These are phyloP conservation scores for Scedosporium boydii DNA, from an alignment of 2,329 filamentous ascomycete species.

Conservation along the genomic window DNA sequence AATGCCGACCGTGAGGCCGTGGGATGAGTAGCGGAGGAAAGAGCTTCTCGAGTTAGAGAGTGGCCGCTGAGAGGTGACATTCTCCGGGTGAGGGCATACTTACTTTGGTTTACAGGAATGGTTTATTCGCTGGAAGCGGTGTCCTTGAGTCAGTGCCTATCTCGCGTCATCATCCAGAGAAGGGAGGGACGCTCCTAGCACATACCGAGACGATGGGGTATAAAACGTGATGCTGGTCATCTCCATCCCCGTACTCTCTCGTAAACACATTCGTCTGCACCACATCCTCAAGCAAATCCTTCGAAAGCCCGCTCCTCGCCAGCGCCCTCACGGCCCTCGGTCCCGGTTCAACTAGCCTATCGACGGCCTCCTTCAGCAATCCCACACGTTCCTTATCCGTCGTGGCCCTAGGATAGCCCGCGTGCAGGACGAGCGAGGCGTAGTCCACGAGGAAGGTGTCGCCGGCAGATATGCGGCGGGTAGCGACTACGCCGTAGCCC, in stretches of 20 bases:
- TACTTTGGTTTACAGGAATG: conserved; percentile 8
- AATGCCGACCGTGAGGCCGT: conserved; percentile 3
- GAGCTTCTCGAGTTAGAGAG: not conserved
- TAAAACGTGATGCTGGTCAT: not conserved
- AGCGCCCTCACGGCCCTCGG: not conserved
- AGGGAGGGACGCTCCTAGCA: not conserved
- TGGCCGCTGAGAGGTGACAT: no score
- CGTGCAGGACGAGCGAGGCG: not conserved
- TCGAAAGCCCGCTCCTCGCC: not conserved
- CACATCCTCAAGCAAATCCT: conserved; percentile 4
- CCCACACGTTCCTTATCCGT: not conserved
- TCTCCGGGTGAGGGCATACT: not conserved
- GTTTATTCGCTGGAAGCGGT: conserved; percentile 1
- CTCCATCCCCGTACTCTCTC: not conserved
- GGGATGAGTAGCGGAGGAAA: conserved; percentile 4
- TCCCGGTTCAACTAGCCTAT: conserved; percentile 1
- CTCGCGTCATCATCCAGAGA: not conserved
- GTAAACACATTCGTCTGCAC: conserved; percentile 5
- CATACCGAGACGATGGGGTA: conserved; percentile 4
- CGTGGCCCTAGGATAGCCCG: not conserved
- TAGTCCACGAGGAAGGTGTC: conserved; percentile 5
- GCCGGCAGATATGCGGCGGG: not conserved
- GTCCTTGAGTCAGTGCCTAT: not conserved
- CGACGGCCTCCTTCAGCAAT: not conserved
- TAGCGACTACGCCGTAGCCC: conserved; percentile 7